Percentiles rank a stretch among this genome's conserved stretches.
Conservation (phyloP, 768 basidiomycete genomes). For the Rhodocollybia butyracea region DNA sequence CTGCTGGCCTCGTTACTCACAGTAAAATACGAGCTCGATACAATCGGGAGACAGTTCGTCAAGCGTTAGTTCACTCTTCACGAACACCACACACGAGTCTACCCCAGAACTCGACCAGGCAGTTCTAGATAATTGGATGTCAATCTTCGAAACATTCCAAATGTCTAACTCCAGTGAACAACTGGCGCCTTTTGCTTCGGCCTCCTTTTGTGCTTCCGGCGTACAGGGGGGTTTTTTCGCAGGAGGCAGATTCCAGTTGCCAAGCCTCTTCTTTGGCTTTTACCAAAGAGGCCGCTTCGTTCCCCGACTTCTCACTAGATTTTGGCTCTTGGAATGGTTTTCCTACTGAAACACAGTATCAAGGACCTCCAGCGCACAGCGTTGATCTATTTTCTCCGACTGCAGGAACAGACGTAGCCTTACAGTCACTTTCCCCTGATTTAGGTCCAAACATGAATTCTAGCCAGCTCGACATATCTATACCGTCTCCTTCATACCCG, state of each 20-base stretch:
- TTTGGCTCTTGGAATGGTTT: slow-evolving; percentile 6
- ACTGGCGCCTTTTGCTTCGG: neutral
- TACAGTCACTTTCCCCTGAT: neutral
- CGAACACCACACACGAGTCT: slow-evolving; percentile 6
- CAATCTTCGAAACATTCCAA: slow-evolving; percentile 44
- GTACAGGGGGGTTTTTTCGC: no score
- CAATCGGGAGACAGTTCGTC: slow-evolving; percentile 3
- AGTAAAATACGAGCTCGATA: slow-evolving; percentile 15
- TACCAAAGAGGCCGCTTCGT: slow-evolving; percentile 5
- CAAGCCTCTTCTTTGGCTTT: no score
- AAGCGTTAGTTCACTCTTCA: slow-evolving; percentile 6
- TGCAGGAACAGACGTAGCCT: neutral
- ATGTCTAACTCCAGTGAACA: slow-evolving; percentile 9
- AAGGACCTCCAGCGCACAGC: neutral
- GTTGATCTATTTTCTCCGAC: neutral
- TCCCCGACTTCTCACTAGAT: slow-evolving; percentile 6
- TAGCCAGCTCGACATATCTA: slow-evolving; percentile 21
- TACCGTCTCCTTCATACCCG: neutral
- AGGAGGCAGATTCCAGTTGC: no score
- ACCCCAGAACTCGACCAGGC: slow-evolving; percentile 30
- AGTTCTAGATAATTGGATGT: slow-evolving; percentile 49
- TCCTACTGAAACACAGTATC: neutral
- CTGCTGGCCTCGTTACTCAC: slow-evolving; percentile 37
- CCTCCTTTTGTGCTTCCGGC: slow-evolving; percentile 4
- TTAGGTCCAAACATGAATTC: neutral